These are phyloP conservation scores for Backusella luteola DNA, from an alignment of 192 early-diverging fungal species.

Conservation along the genomic window DNA sequence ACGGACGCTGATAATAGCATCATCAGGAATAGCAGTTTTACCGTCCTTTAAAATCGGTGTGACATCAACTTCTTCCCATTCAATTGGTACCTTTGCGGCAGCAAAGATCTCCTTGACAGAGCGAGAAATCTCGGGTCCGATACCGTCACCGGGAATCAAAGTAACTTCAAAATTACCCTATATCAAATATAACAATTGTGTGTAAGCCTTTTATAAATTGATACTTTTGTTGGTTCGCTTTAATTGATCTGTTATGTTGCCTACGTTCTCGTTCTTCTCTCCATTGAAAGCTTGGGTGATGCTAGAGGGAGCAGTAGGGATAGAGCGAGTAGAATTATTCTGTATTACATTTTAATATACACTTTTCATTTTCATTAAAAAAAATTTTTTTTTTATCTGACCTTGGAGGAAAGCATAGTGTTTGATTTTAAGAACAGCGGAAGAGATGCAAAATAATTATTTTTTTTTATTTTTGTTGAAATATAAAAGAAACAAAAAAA, in stretches of 20 bases:
- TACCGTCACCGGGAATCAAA: conserved; percentile 97
- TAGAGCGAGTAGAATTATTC: conserved; percentile 25
- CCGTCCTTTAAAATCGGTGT: conserved; percentile 90
- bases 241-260: background rate
- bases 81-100: conserved; percentile 89
- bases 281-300: conserved; percentile 51
- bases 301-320: conserved; percentile 40
- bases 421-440: conserved; percentile 18
- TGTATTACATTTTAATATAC: background rate
- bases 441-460: conserved; percentile 20
- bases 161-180: conserved; percentile 85
- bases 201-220: background rate
- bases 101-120: conserved; percentile 89
- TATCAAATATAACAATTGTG: background rate
- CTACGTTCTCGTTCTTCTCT: conserved; percentile 53
- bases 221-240: background rate
- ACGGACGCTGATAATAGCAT: conserved; percentile 84
- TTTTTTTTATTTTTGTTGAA: background rate
- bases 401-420: conserved; percentile 10
- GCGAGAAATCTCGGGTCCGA: conserved; percentile 95
- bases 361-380: background rate
- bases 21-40: conserved; percentile 89
- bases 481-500: background rate
- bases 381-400: background rate
- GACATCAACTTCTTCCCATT: conserved; percentile 94